Percentiles rank a stretch among this genome's conserved stretches.
Conservation (phyloP, 164 flowering plant genomes). For the Aristolochia californica region DNA sequence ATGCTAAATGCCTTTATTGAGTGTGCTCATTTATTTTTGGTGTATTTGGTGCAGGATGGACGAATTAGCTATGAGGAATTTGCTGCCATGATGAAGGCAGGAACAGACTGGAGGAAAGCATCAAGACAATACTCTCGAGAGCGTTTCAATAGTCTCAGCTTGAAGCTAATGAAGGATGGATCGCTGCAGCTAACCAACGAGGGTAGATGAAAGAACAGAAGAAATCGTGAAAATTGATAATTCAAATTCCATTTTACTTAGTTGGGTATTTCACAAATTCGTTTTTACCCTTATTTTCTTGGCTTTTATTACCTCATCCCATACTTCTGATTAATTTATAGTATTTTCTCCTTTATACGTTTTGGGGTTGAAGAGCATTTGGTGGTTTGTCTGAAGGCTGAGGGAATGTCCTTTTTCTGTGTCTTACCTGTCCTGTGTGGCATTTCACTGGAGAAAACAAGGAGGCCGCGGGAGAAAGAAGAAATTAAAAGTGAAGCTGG, state of each 20-base stretch:
- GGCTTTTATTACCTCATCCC: too few species aligned
- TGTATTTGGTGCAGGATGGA: conserved; percentile 48
- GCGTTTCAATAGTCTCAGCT: conserved; percentile 62
- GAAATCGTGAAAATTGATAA: neutral
- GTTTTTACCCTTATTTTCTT: conserved; percentile 3
- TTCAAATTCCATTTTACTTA: neutral
- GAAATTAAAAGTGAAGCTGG: too few species aligned
- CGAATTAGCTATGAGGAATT: conserved; percentile 80
- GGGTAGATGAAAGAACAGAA: conserved; percentile 15
- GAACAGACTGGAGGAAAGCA: conserved; percentile 91
- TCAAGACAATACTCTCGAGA: conserved; percentile 80
- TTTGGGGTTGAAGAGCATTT: too few species aligned
- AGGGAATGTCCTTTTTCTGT: too few species aligned
- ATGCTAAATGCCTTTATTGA: too few species aligned
- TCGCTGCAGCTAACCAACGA: conserved; percentile 34
- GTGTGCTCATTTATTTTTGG: too few species aligned
- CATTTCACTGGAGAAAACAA: too few species aligned
- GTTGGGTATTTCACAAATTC: conserved; percentile 4
- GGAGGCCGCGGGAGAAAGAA: too few species aligned
- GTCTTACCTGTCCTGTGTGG: too few species aligned
- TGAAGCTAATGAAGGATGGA: conserved; percentile 56
- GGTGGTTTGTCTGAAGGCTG: too few species aligned
- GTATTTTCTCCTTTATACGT: too few species aligned
- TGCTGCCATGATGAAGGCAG: conserved; percentile 79
- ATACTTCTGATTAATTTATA: too few species aligned